Base-by-base conservation (phyloP, 345 rosid genomes). In the Boechera retrofracta region DNA sequence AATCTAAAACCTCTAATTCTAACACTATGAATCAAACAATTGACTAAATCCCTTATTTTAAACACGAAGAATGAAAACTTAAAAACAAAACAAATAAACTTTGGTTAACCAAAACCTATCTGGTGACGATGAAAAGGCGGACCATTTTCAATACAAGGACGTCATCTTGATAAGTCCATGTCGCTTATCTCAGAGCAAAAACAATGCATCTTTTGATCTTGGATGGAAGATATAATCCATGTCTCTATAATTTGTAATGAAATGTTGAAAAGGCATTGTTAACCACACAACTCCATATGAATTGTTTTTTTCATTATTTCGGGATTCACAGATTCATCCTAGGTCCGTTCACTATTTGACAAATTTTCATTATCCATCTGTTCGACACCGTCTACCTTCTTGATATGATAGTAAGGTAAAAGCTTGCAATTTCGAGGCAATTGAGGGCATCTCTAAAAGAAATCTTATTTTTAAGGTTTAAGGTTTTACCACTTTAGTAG, bases 1-100 rank as follows among this genome's bases (percentile, higher is more conserved):
- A 54, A 29, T 11, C 6, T 10, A 26, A 53, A 53, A 26, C 57
- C n/a, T 53, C 26, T 26, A 53, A 10, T 10, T 54, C 16, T 54
- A 12, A 54, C 36, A 54, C 35, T 55, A 55, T 28, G 35, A 54
- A 54, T 33, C 59, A 54, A 54, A 54, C 59, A 12, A 54, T 54
- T 54, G 3, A 54, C 59, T 54, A 54, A 53, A 24, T 10, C 13
- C 12, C 44, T 45, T 53, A 53, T 24, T 9, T 4, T 9, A 4
- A 52, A 53, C n/a, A 28, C n/a, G 35, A 54, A 54, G 7, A 24
- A 24, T 1, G 33, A 26, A 28, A 10, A 38, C 3, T 47, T 15
- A 5, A 15, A 47, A 47, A 6, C 16, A 7, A 38, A 7, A 7
- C 32, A 38, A 0, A 38, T 7, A 38, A 38, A 38, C 41, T 38